Base-by-base conservation (phyloP, 2,329 filamentous ascomycete genomes). In the Sphaerulina vaccinii region DNA sequence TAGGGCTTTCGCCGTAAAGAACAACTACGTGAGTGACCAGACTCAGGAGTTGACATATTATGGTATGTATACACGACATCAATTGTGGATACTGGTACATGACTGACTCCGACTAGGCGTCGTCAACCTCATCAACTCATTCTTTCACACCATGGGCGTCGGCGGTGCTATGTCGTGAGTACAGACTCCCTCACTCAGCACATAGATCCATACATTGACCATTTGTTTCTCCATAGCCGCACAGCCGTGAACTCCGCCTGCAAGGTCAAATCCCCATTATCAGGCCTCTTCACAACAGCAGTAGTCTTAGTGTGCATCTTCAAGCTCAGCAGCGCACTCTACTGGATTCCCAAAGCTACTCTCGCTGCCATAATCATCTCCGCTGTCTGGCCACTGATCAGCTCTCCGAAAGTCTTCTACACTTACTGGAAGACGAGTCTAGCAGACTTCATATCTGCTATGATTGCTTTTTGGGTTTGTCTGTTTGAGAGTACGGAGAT, bases 161-260 rank as follows among this genome's bases (percentile, higher is more conserved):
- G 81, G 82, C 10, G 84, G 82, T 19, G 83, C 82, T 56, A 85
- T 87, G 79, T 85, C 82, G 0, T n/a, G n/a, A n/a, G n/a, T n/a
- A n/a, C n/a, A n/a, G n/a, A n/a, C n/a, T n/a, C n/a, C n/a, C n/a
- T n/a, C n/a, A n/a, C n/a, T n/a, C n/a, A n/a, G n/a, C n/a, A n/a
- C n/a, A n/a, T n/a, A n/a, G n/a, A n/a, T n/a, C n/a, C n/a, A n/a
- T n/a, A n/a, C n/a, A n/a, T n/a, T n/a, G n/a, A n/a, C n/a, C n/a
- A n/a, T n/a, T n/a, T n/a, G n/a, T n/a, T n/a, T n/a, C n/a, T n/a
- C n/a, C n/a, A n/a, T n/a, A n/a, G n/a, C n/a, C 75, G 83, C 8
- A 86, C 83, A 1, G 82, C 84, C 7, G 82, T 87, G 62, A 86
- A 86, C 71, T 84, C 81, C 0, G 76, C 81, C 23, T 83, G 80